These are phyloP conservation scores for Colletotrichum lindemuthianum DNA, from an alignment of 2,329 filamentous ascomycete species.

Conservation along the genomic window DNA sequence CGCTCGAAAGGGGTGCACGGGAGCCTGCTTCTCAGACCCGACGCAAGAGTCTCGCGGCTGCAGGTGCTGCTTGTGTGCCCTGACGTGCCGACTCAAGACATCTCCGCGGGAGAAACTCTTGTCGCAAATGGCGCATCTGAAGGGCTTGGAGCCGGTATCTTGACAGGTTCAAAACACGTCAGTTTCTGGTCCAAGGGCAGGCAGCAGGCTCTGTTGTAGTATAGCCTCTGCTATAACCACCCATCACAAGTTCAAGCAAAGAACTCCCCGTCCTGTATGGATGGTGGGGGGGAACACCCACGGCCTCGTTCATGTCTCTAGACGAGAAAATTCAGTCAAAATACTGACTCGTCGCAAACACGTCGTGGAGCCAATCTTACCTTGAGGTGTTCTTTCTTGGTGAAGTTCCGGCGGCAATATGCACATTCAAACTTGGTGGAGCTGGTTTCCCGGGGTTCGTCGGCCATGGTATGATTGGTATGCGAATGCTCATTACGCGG, in stretches of 20 bases:
- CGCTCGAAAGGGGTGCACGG: not conserved
- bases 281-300: not conserved
- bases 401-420: slow-evolving; percentile 13
- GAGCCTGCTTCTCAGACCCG: not conserved
- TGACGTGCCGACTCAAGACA: slow-evolving; percentile 15
- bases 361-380: not conserved
- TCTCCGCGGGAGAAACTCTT: slow-evolving; percentile 17
- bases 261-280: not conserved
- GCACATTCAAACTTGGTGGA: slow-evolving; percentile 8
- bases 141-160: slow-evolving; percentile 14
- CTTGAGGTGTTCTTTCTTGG: slow-evolving; percentile 21
- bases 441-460: slow-evolving; percentile 5
- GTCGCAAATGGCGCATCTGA: slow-evolving; percentile 15
- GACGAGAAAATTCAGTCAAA: not conserved
- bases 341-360: not conserved
- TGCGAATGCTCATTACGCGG: not conserved
- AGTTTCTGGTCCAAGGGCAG: not conserved
- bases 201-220: no score
- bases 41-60: not conserved
- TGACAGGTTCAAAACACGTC: not conserved
- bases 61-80: not conserved
- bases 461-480: slow-evolving; percentile 1
- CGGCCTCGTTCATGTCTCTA: slow-evolving; percentile 23
- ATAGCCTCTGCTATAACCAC: no score
- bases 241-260: not conserved